Conservation (phyloP, 176 grass and related monocot genomes). For the Aegilops speltoides region DNA sequence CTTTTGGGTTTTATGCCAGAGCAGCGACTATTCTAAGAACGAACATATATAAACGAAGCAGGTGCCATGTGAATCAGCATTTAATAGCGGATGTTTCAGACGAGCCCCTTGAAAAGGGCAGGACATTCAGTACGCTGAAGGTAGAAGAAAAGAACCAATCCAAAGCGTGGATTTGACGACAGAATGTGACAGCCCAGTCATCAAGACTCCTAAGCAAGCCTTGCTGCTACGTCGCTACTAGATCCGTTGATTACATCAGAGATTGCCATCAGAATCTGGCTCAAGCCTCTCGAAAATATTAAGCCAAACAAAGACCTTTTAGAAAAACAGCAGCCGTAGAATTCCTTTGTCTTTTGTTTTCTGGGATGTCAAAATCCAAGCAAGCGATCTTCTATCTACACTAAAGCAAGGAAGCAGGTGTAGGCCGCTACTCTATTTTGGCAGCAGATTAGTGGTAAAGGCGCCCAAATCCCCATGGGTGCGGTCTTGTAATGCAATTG, state of each 20-base stretch:
- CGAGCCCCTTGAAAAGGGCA: not conserved
- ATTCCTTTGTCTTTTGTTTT: not conserved
- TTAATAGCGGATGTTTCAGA: not conserved
- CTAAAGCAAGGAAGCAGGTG: not conserved
- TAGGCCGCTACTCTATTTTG: not conserved
- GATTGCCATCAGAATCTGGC: not conserved
- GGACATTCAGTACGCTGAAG: not conserved
- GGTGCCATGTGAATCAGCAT: slow-evolving; percentile 7
- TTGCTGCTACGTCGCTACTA: not conserved
- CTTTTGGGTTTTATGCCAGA: not conserved
- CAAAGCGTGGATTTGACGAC: not conserved
- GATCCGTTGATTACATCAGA: not conserved
- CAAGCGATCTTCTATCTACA: not conserved
- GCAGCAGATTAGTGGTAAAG: slow-evolving; percentile 27
- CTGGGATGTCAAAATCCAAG: not conserved
- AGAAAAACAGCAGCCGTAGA: too few relatives aligned
- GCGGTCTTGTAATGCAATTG: slow-evolving; percentile 28
- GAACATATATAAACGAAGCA: not conserved
- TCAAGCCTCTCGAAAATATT: not conserved
- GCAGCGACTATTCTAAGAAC: not conserved
- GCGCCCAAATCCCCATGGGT: slow-evolving; percentile 17
- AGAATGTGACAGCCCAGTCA: not conserved
- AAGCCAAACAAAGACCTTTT: not conserved
- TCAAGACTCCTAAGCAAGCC: not conserved
- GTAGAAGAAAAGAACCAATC: slow-evolving; percentile 31